phyloP scores from a whole-genome alignment of 2,329 filamentous ascomycete genomes.

The Pyrenochaeta sp. region DNA sequence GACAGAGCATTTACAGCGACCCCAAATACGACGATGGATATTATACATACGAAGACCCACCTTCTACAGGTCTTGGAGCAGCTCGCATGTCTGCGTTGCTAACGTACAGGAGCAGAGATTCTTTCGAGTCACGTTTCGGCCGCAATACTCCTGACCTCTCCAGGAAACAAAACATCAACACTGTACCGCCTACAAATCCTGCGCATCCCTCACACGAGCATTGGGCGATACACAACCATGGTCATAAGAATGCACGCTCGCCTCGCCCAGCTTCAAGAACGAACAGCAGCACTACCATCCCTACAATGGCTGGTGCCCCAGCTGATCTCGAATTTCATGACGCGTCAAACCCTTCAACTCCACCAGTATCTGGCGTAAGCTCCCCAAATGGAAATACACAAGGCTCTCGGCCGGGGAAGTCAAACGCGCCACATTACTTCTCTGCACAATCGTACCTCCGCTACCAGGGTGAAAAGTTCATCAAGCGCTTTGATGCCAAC shows the following conservation, averaged over 20 bases:
- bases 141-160: slow-evolving; percentile 89
- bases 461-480: slow-evolving; percentile 96
- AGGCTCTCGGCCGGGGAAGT: slow-evolving; percentile 47
- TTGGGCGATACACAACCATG: slow-evolving; percentile 62
- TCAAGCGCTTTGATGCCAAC: slow-evolving; percentile 95
- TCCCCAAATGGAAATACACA: slow-evolving; percentile 14
- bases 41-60: slow-evolving; percentile 86
- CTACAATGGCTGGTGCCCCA: slow-evolving; percentile 26
- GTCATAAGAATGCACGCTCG: slow-evolving; percentile 57
- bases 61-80: slow-evolving; percentile 84
- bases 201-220: slow-evolving; percentile 52
- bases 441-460: slow-evolving; percentile 97
- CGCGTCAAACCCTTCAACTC: slow-evolving; percentile 45
- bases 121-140: slow-evolving; percentile 94
- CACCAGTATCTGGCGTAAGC: slow-evolving; percentile 23
- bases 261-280: slow-evolving; percentile 50
- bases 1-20: slow-evolving; percentile 95
- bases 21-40: slow-evolving; percentile 99
- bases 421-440: slow-evolving; percentile 76
- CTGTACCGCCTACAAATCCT: slow-evolving; percentile 57
- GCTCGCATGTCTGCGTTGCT: slow-evolving; percentile 96
- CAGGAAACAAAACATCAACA: slow-evolving; percentile 82
- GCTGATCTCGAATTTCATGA: slow-evolving; percentile 58
- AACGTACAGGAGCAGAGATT: slow-evolving; percentile 95
- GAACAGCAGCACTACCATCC: slow-evolving; percentile 38